Evolutionary conservation across 345 rosid genomes (phyloP), one percentile per base, ranked within the genome.

Genomic region (Citrus sp.): DNA sequence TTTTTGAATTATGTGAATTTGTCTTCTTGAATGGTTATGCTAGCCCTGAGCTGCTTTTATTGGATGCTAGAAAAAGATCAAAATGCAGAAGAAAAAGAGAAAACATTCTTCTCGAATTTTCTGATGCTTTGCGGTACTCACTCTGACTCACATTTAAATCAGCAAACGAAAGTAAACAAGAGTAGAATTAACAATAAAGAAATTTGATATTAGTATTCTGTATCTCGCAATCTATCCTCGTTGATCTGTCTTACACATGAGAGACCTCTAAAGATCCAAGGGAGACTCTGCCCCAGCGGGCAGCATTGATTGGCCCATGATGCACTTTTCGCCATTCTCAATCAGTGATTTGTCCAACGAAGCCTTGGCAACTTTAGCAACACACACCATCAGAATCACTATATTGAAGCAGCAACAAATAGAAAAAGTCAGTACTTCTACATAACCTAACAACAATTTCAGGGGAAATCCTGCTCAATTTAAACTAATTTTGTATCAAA

Each of bases 351-450:
- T 84, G 40, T 89, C 88, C 78, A 85, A 25, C 10, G 90, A 85
- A 70, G 84, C 60, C 76, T 87, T 85, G 28, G 92, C 90, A 80
- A 84, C 82, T 84, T 83, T 85, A n/a, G 87, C 79, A 25, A 84
- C 60, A 58, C 78, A 87, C 64, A 81, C 74, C 18, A 89, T 78
- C 67, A 87, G 49, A 67, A 84, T 78, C 35, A 78, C 92, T 89
- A 25, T 55, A 34, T 19, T 16, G 60, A 30, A 34, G 37, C 78
- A 28, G 40, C 58, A 21, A 28, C 13, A 12, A 7, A 7, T 21
- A 27, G 42, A 71, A 27, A 28, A 27, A 12, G 59, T 27, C 32
- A 66, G 30, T 32, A 56, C 32, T 51, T 71, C 76, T n/a, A 16
- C 56, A 51, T 3, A 51, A 51, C 5, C 56, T 51, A 51, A 51